Evolutionary conservation across 257 asterid species (phyloP).

Genomic region (Schizonepeta tenuifolia): DNA sequence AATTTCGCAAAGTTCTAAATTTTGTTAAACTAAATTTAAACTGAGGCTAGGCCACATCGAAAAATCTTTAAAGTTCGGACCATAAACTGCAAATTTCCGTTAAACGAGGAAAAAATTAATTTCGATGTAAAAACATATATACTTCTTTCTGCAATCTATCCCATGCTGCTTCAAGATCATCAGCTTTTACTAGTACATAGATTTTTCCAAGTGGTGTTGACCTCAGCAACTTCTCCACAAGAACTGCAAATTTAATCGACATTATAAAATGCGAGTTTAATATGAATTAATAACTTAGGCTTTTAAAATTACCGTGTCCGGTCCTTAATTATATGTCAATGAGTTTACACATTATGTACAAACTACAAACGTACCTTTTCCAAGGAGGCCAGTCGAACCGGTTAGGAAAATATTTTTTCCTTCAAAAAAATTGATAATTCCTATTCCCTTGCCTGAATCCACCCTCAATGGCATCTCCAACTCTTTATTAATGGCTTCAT

Average conservation of each 20-base stretch:
- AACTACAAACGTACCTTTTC: no score
- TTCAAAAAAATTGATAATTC: slow-evolving; percentile 43
- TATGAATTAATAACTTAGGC: no score
- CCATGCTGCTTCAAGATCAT: slow-evolving; percentile 45
- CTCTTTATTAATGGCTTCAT: background rate
- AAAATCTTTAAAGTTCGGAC: no score
- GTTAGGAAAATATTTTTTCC: slow-evolving; percentile 57
- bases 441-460: slow-evolving; percentile 39
- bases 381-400: slow-evolving; percentile 64
- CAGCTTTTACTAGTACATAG: slow-evolving; percentile 48
- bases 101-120: no score
- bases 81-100: no score
- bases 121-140: background rate
- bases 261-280: background rate
- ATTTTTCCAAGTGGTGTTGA: slow-evolving; percentile 50
- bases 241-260: slow-evolving; percentile 32
- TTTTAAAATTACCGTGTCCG: no score
- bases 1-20: no score
- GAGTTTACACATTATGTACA: no score
- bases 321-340: no score
- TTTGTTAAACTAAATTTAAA: no score
- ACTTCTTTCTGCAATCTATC: slow-evolving; percentile 47
- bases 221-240: slow-evolving; percentile 54
- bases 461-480: background rate
- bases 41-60: no score